Evolutionary conservation across 140 eudicot genomes (phyloP).

Genomic region (Stevia rebaudiana): DNA sequence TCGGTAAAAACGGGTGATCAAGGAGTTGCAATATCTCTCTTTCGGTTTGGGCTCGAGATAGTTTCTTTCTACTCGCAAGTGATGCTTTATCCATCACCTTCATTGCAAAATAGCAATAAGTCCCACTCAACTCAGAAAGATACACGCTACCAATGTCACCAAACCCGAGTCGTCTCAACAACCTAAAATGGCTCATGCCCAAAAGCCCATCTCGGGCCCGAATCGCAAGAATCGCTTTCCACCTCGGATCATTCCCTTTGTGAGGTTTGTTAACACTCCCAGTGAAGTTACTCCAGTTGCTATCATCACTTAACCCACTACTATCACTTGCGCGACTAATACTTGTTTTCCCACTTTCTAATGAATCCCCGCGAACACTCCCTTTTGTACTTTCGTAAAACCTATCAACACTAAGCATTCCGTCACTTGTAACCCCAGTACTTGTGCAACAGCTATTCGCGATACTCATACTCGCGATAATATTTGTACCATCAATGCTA

Average conservation of each 20-base stretch:
- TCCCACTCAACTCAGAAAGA: constrained; percentile 71
- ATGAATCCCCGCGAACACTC: constrained; percentile 57
- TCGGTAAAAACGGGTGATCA: constrained; percentile 87
- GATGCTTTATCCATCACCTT: constrained; percentile 89
- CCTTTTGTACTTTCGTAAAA: constrained; percentile 53
- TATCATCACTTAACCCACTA: constrained; percentile 81
- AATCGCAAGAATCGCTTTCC: constrained; percentile 80
- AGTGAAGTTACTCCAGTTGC: constrained; percentile 78
- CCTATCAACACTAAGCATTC: constrained; percentile 64
- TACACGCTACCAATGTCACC: constrained; percentile 89
- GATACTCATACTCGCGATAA: constrained; percentile 47
- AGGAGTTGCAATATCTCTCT: constrained; percentile 77
- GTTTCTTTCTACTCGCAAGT: constrained; percentile 69
- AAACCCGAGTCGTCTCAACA: constrained; percentile 65
- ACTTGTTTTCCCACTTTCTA: constrained; percentile 73
- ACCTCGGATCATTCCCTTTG: constrained; percentile 84
- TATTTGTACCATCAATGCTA: constrained; percentile 63
- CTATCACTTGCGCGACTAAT: constrained; percentile 81
- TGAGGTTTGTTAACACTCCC: constrained; percentile 84
- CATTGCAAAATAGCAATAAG: constrained; percentile 78
- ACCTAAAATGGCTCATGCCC: constrained; percentile 82
- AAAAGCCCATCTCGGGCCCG: constrained; percentile 58
- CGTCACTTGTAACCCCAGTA: constrained; percentile 47
- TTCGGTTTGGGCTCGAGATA: constrained; percentile 72
- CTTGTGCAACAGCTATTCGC: constrained; percentile 38